phyloP scores from a whole-genome alignment of 331 rosid genomes.

The Dryas integrifolia region DNA sequence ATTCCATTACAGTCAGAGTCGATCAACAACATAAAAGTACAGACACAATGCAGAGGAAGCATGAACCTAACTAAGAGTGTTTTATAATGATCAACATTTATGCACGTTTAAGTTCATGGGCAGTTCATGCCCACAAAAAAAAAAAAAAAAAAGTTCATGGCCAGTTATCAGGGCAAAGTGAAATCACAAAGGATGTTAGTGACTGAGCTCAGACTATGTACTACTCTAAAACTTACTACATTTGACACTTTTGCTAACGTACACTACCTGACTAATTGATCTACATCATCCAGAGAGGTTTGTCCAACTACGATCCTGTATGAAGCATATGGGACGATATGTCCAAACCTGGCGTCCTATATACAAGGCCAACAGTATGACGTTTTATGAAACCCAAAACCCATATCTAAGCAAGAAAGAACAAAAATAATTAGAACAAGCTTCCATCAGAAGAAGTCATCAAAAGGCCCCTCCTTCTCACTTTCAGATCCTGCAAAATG shows the following conservation, averaged over 20 bases:
- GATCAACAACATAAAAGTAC: background rate
- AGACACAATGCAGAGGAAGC: background rate
- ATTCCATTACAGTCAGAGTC: background rate
- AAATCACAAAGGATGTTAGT: slow-evolving; percentile 7
- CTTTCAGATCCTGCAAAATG: slow-evolving; percentile 69
- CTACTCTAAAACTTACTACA: slow-evolving; percentile 13
- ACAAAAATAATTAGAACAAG: slow-evolving; percentile 26
- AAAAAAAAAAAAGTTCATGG: background rate
- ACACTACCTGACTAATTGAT: slow-evolving; percentile 10
- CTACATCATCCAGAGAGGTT: background rate
- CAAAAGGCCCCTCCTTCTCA: slow-evolving; percentile 66
- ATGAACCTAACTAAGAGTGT: background rate
- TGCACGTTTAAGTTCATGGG: background rate
- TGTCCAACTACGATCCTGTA: slow-evolving; percentile 6
- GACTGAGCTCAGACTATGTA: slow-evolving; percentile 2
- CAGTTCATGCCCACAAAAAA: background rate
- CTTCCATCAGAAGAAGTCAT: slow-evolving; percentile 72
- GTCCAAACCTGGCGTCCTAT: slow-evolving; percentile 16
- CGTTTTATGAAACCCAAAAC: slow-evolving; percentile 3
- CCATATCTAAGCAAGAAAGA: slow-evolving; percentile 19
- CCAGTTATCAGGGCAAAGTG: slow-evolving; percentile 5
- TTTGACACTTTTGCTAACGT: background rate
- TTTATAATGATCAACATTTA: background rate
- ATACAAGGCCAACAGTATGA: slow-evolving; percentile 18
- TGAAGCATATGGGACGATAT: slow-evolving; percentile 9